Percentiles rank a stretch among this genome's conserved stretches.
These are phyloP conservation scores for Oenanthe javanica DNA, from an alignment of 140 eudicot species.

Conservation along the genomic window DNA sequence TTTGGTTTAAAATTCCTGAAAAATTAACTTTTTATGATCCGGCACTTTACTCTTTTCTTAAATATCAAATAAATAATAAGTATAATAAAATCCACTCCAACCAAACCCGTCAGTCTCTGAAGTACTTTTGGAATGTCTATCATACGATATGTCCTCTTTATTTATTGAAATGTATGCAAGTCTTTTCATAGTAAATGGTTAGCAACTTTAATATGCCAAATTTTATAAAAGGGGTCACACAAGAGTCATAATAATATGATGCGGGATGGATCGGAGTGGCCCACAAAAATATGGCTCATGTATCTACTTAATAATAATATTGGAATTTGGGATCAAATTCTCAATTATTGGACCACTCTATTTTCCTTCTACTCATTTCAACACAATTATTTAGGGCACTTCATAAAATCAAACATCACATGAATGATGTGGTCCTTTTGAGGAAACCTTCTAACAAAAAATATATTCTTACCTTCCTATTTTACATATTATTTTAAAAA, in stretches of 20 bases:
- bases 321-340: not conserved
- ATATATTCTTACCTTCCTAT: too few relatives aligned
- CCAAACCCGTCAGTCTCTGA: too few relatives aligned
- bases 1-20: too few relatives aligned
- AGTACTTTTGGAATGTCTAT: not conserved
- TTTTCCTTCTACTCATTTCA: not conserved
- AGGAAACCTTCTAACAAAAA: too few relatives aligned
- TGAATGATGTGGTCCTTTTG: not conserved
- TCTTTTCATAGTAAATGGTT: not conserved
- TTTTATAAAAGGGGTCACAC: not conserved
- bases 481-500: too few relatives aligned
- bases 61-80: too few relatives aligned
- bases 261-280: not conserved
- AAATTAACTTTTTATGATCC: too few relatives aligned
- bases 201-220: not conserved
- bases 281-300: not conserved
- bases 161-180: not conserved
- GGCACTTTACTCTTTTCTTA: too few relatives aligned
- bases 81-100: too few relatives aligned
- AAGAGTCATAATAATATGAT: not conserved
- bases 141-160: not conserved
- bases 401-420: too few relatives aligned
- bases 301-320: not conserved
- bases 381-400: too few relatives aligned
- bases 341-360: constrained; percentile 6